Percentiles rank a stretch among this genome's conserved stretches.
These are phyloP conservation scores for Phoma sp. DNA, from an alignment of 2,329 filamentous ascomycete genomes.

Conservation along the genomic window DNA sequence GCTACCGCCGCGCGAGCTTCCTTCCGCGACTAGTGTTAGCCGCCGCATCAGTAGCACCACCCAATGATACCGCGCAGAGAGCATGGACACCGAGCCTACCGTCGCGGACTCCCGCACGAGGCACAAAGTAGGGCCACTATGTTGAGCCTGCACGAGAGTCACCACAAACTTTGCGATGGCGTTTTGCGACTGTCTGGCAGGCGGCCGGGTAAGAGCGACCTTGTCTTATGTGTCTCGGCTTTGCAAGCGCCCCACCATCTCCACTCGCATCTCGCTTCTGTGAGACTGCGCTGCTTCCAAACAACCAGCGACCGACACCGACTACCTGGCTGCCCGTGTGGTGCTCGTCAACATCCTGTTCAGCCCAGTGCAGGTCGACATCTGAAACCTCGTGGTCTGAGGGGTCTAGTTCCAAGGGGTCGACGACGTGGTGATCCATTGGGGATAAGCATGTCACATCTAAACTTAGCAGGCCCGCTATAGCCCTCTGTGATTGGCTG, in stretches of 20 bases:
- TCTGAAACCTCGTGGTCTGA: constrained; percentile 43
- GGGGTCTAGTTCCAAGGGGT: constrained; percentile 37
- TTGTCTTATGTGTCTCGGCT: constrained; percentile 14
- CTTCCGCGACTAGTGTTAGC: constrained; percentile 19
- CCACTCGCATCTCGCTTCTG: constrained; percentile 9
- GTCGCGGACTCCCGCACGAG: constrained; percentile 16
- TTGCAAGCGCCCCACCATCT: constrained; percentile 14
- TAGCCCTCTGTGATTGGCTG: constrained; percentile 34
- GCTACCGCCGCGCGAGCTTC: constrained; percentile 20
- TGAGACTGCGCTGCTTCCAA: neutral
- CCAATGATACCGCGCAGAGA: constrained; percentile 7
- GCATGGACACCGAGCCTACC: constrained; percentile 10
- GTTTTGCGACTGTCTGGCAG: constrained; percentile 15
- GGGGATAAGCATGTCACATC: constrained; percentile 38
- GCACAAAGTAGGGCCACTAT: constrained; percentile 9
- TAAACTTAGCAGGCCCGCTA: constrained; percentile 42
- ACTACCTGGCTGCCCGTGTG: constrained; percentile 6
- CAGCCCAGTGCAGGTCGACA: constrained; percentile 25
- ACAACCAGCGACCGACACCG: constrained; percentile 1
- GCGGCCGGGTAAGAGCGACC: constrained; percentile 10
- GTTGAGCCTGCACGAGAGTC: constrained; percentile 16
- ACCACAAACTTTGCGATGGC: constrained; percentile 15
- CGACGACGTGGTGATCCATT: constrained; percentile 8
- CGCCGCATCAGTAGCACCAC: constrained; percentile 16
- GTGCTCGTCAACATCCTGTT: constrained; percentile 1